Conservation (phyloP, 805 yeast genomes). For the Zygosaccharomyces pseudorouxii region DNA sequence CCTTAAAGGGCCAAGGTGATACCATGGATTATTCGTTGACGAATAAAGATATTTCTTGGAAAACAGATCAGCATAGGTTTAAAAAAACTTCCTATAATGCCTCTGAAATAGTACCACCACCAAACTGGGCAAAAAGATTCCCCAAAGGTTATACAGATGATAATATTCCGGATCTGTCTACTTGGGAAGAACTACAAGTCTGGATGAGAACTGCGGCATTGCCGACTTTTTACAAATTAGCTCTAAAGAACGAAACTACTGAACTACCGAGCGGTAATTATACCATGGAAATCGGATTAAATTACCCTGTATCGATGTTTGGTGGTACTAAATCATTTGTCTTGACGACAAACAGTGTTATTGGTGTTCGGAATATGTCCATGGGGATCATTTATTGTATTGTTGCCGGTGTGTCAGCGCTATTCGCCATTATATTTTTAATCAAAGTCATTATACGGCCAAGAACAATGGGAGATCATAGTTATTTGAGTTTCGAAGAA, state of each 20-base stretch:
- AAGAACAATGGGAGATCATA: conserved; percentile 78
- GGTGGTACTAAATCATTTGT: conserved; percentile 89
- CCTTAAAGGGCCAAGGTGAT: conserved; percentile 36
- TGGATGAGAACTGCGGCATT: conserved; percentile 95
- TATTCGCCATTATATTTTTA: conserved; percentile 71
- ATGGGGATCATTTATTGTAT: conserved; percentile 81
- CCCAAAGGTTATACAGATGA: conserved; percentile 71
- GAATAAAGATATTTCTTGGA: conserved; percentile 63
- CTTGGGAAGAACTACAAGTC: conserved; percentile 69
- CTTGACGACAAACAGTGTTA: conserved; percentile 70
- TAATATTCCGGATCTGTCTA: conserved; percentile 63
- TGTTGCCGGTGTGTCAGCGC: conserved; percentile 71
- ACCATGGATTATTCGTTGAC: conserved; percentile 40
- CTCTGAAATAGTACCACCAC: conserved; percentile 71
- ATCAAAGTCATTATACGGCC: conserved; percentile 80
- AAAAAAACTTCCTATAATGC: conserved; percentile 59
- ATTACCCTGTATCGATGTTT: conserved; percentile 76
- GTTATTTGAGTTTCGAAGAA: conserved; percentile 47
- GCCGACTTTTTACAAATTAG: conserved; percentile 82
- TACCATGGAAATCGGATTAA: conserved; percentile 58
- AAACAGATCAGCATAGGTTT: conserved; percentile 58
- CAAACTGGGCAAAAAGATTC: conserved; percentile 67
- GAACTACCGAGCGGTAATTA: conserved; percentile 64
- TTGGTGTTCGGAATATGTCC: conserved; percentile 85
- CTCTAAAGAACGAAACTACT: conserved; percentile 62